These are phyloP conservation scores for Adiantum capillusveneris DNA, from an alignment of 75 land plant genomes.

Conservation along the genomic window DNA sequence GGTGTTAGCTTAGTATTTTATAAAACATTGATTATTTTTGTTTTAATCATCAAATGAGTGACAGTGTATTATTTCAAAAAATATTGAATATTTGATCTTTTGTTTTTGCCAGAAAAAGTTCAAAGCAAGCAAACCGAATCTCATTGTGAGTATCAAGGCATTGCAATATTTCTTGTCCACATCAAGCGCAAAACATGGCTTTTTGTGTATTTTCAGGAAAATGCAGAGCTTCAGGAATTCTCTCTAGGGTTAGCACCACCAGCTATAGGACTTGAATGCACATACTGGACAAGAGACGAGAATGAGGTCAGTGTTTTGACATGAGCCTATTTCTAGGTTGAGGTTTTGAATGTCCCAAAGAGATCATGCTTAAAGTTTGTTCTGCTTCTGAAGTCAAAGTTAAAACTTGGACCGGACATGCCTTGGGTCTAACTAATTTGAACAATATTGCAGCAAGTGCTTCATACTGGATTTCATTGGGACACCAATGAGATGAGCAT, in stretches of 20 bases:
- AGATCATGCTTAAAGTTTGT: too few relatives aligned
- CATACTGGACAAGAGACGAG: constrained; percentile 71
- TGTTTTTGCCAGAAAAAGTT: constrained; percentile 53
- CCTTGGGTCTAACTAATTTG: constrained; percentile 2
- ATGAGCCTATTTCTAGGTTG: too few relatives aligned
- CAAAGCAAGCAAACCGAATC: constrained; percentile 54
- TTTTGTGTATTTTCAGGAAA: constrained; percentile 54
- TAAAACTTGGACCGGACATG: not conserved
- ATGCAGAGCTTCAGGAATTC: constrained; percentile 76
- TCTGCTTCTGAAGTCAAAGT: constrained; percentile 1
- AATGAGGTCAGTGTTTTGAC: constrained; percentile 43
- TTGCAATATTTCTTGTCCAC: not conserved
- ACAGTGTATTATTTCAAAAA: too few relatives aligned
- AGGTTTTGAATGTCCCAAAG: too few relatives aligned
- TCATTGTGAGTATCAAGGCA: constrained; percentile 32
- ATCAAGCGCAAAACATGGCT: too few relatives aligned
- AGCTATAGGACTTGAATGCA: constrained; percentile 61
- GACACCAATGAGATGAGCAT: constrained; percentile 88
- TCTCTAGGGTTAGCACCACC: constrained; percentile 80
- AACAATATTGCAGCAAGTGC: constrained; percentile 23
- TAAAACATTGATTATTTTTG: too few relatives aligned
- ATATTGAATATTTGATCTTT: not conserved
- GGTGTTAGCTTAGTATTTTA: too few relatives aligned
- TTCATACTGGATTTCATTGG: constrained; percentile 91
- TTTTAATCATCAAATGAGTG: too few relatives aligned